These are phyloP conservation scores for Haplosporangium sp. DNA, from an alignment of 371 early-diverging fungal genomes.

Conservation along the genomic window DNA sequence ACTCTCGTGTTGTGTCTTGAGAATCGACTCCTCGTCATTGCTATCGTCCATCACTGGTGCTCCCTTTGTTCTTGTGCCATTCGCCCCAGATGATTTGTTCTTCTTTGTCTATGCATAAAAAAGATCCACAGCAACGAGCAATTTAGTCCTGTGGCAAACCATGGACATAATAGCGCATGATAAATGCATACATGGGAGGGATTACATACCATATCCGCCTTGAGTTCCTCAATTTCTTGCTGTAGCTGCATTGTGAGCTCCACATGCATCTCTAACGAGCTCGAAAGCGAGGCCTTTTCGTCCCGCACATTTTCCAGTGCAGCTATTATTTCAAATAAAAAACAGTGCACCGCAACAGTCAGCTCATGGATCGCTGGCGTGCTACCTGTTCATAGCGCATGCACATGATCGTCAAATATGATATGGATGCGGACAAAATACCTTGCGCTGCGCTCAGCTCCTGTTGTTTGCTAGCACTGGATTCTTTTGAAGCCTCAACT, in stretches of 20 bases:
- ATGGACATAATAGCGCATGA: not conserved
- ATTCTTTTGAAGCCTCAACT: conserved; percentile 13
- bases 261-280: conserved; percentile 43
- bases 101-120: conserved; percentile 14
- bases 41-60: not conserved
- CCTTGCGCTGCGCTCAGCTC: conserved; percentile 32
- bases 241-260: conserved; percentile 46
- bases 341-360: not conserved
- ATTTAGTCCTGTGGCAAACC: no score
- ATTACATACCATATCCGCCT: conserved; percentile 17
- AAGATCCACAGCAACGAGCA: not conserved
- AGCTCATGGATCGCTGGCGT: not conserved
- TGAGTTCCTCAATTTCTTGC: conserved; percentile 38
- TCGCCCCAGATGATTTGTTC: conserved; percentile 12
- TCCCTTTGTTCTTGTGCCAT: not conserved
- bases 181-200: not conserved
- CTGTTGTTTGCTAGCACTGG: conserved; percentile 5
- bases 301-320: conserved; percentile 32
- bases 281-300: conserved; percentile 35
- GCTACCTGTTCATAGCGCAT: no score
- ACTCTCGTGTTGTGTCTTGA: conserved; percentile 11
- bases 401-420: no score
- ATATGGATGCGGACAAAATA: no score
- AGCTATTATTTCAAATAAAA: conserved; percentile 10
- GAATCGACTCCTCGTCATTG: conserved; percentile 22